Evolutionary conservation across 371 early-diverging fungal genomes (phyloP), one percentile per base, ranked within the genome.

Genomic region (Mortierella sp.): DNA sequence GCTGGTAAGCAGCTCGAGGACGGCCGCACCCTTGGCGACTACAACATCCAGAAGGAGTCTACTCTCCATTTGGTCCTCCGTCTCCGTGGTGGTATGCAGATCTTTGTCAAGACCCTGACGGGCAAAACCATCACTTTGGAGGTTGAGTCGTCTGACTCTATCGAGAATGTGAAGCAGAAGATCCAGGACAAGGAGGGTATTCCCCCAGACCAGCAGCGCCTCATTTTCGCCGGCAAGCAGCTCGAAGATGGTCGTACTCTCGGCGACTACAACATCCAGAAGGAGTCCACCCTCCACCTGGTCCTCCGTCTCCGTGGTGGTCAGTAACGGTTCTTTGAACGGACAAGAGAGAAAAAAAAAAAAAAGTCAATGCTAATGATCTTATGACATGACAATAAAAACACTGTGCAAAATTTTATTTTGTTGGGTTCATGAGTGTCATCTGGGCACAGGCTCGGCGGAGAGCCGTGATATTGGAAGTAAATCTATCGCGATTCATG

Each of bases 111-210:
- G 91, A 99, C 99, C 70, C 94, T 99, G 45, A 97, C 99, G 52
- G 98, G 97, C 77, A 97, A 97, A 89, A 97, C 98, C 74, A 98
- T 97, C 72, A 97, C 98, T 66, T 90, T 99, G 46, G 99, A 99
- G 87, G 98, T 99, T 50, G 98, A 97, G 86, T 90, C 94, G 15
- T 89, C 92, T 19, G 99, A 99, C 81, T 94, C 95, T 80, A 97
- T 98, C 83, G 94, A 97, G 51, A 94, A 96, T 70, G 98, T 99
- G 81, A 99, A 99, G 90, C 80, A 82, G 70, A 98, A 98, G 91
- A 99, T 99, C 69, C 99, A 99, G 86, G 98, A 99, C 88, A 98
- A 98, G 92, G 99, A 99, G 84, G 97, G 96, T 60, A 92, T 92
- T 59, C 94, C 94, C 66, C 93, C 94, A 62, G 93, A 94, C 81